These are phyloP conservation scores for Phialophora chinensis DNA, from an alignment of 2,329 filamentous ascomycete species.

Conservation along the genomic window DNA sequence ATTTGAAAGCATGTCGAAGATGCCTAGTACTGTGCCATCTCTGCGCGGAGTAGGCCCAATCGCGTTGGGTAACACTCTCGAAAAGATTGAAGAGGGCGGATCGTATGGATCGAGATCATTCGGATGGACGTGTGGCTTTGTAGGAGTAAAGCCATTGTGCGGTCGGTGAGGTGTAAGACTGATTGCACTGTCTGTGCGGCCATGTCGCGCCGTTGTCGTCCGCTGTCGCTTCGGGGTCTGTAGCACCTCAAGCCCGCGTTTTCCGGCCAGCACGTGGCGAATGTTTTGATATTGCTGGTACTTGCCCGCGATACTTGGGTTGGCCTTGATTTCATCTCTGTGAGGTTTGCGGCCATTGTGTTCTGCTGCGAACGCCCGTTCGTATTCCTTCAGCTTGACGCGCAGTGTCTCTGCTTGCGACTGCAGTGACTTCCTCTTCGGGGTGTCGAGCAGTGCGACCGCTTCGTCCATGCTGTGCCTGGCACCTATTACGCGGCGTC, in stretches of 20 bases:
- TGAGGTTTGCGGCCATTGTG: slow-evolving; percentile 54
- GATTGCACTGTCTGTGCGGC: slow-evolving; percentile 34
- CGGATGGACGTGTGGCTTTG: slow-evolving; percentile 47
- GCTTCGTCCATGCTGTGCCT: slow-evolving; percentile 21
- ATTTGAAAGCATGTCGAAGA: slow-evolving; percentile 55
- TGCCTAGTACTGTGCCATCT: slow-evolving; percentile 54
- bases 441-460: slow-evolving; percentile 35
- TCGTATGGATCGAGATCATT: slow-evolving; percentile 53
- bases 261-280: slow-evolving; percentile 43
- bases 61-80: slow-evolving; percentile 44
- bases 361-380: slow-evolving; percentile 51
- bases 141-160: slow-evolving; percentile 42
- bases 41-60: slow-evolving; percentile 58
- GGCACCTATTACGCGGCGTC: not conserved
- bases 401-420: slow-evolving; percentile 47
- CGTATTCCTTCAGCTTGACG: slow-evolving; percentile 55
- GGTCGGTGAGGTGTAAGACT: slow-evolving; percentile 30
- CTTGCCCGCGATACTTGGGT: slow-evolving; percentile 53
- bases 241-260: slow-evolving; percentile 41
- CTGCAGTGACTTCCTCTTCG: slow-evolving; percentile 32
- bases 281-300: slow-evolving; percentile 56
- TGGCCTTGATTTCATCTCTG: slow-evolving; percentile 56
- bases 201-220: slow-evolving; percentile 15
- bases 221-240: slow-evolving; percentile 41
- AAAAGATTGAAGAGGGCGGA: slow-evolving; percentile 46